Conservation (phyloP, 768 basidiomycete genomes). For the Phaffia tasmanica region DNA sequence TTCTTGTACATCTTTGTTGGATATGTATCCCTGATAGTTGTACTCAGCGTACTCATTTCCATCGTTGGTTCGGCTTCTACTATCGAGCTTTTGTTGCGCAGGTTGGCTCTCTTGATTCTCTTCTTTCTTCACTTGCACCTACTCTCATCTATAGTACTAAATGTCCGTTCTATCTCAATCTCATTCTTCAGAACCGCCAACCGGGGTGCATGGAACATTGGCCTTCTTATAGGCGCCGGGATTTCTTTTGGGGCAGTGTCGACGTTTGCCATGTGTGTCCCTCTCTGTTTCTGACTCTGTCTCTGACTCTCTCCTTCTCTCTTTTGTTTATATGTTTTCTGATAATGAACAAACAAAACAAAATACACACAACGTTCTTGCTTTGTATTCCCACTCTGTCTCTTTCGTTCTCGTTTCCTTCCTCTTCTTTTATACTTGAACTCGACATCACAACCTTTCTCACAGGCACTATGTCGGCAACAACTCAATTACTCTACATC, state of each 20-base stretch:
- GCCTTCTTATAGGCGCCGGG: constrained; percentile 35
- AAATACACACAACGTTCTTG: neutral
- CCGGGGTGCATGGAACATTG: constrained; percentile 33
- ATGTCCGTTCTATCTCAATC: neutral
- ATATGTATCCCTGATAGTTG: constrained; percentile 25
- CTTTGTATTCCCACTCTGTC: neutral
- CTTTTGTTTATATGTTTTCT: neutral
- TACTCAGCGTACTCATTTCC: constrained; percentile 35
- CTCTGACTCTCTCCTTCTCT: too few species aligned
- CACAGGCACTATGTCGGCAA: constrained; percentile 38
- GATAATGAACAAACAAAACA: neutral
- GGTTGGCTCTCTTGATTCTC: constrained; percentile 25
- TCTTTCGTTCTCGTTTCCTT: neutral
- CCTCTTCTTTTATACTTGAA: neutral
- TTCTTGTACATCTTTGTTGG: neutral
- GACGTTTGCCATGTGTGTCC: constrained; percentile 31
- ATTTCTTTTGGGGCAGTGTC: constrained; percentile 37
- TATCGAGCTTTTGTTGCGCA: constrained; percentile 37
- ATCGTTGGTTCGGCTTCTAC: constrained; percentile 38
- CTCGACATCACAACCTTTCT: neutral
- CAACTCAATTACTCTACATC: constrained; percentile 35
- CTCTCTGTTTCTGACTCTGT: too few species aligned
- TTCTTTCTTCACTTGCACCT: neutral
- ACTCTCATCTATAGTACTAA: neutral
- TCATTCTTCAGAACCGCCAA: constrained; percentile 34